Base-by-base conservation (phyloP, 768 basidiomycete species). In the Dioszegia crocea region DNA sequence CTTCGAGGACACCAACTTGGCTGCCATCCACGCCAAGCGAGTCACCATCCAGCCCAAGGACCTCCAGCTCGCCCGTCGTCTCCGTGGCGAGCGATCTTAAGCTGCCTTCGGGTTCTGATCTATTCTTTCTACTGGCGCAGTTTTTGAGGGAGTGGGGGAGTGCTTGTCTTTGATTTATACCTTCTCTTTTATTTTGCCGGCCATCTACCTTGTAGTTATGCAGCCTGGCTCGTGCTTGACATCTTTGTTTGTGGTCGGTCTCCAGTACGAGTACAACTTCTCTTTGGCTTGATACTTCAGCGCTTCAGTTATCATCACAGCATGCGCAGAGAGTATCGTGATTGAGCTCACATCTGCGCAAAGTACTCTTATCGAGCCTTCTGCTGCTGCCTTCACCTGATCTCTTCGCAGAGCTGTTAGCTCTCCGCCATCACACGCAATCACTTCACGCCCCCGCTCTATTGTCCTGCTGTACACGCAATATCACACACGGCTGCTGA, bases 11-110 rank as follows among this genome's bases (percentile, higher is more conserved):
- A 85, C 71, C 68, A 76, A 76, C 73, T 68, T 76, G 60, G 75
- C 72, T 44, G 77, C 78, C 54, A 81, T 81, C 77, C 80, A 81
- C 78, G 81, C 81, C 71, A 82, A 82, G 78, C 78, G 80, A 58
- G 80, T 81, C 41, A 94, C 92, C 49, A 94, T 94, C 77, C 84
- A 84, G 78, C 80, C 79, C 52, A 84, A 83, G 77, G 82, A 83
- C 63, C 75, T 77, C 61, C 71, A 72, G 52, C 70, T 77, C 65
- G 76, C 76, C 53, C 70, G 76, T 53, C 70, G 76, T 56, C 71
- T 77, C 66, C 70, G 76, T 52, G 76, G 75, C 41, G 73, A 76
- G 63, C 53, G 72, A 49, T 71, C 72, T 19, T 74, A 71, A n/a
- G n/a, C n/a, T n/a, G n/a, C n/a, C n/a, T n/a, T n/a, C n/a, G n/a